A percentile compares a stretch with the other conserved stretches of the same genome.
Conservation (phyloP, 208 protist genomes). For the Crithidia acanthocephali region DNA sequence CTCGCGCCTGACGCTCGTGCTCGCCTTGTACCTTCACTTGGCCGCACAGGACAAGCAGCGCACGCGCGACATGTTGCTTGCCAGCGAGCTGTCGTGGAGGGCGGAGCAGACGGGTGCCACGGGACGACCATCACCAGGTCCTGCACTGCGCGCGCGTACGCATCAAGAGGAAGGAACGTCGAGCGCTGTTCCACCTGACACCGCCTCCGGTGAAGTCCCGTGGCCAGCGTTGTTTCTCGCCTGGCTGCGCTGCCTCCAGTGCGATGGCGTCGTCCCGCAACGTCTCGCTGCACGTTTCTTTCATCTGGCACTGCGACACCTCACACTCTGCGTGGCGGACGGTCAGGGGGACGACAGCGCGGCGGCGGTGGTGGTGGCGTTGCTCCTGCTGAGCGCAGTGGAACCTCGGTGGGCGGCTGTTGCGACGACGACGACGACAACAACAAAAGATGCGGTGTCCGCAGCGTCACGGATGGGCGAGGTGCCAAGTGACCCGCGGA, state of each 20-base stretch:
- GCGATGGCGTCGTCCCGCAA: not conserved
- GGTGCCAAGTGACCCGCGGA: no score
- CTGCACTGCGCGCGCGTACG: not conserved
- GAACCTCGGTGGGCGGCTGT: not conserved
- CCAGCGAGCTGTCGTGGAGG: not conserved
- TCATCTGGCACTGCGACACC: not conserved
- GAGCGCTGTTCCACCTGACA: not conserved
- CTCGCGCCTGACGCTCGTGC: not conserved
- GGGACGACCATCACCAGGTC: no score
- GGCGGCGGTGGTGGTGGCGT: not conserved
- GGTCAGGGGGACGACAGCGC: not conserved
- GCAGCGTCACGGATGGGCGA: no score
- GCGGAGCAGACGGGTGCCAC: not conserved
- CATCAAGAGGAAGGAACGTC: not conserved
- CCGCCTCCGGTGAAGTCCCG: not conserved
- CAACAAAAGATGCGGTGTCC: no score
- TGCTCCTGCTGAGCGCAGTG: not conserved
- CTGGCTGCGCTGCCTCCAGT: not conserved
- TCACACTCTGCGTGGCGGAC: not conserved
- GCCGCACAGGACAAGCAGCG: not conserved
- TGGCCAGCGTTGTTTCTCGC: not conserved
- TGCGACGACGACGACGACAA: no score
- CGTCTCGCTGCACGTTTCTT: not conserved
- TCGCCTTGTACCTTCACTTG: slow-evolving; percentile 2
- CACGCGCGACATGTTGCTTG: not conserved